Conservation (phyloP, 2,329 filamentous ascomycete genomes). For the Colletotrichum eremochloae region DNA sequence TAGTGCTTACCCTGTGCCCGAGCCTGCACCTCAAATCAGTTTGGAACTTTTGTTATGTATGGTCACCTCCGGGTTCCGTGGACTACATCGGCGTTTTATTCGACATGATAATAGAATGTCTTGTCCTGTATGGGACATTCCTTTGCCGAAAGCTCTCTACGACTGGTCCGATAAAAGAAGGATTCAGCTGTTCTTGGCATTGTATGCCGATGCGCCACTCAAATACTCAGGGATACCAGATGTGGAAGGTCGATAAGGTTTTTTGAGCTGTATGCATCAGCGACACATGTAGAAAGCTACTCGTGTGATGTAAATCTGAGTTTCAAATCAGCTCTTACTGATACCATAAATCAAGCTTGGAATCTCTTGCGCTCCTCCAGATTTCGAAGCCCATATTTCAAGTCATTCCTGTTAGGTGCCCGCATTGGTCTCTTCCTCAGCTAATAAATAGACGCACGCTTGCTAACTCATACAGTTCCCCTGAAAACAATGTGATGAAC, state of each 20-base stretch:
- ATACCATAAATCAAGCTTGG: not conserved
- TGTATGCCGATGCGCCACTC: not conserved
- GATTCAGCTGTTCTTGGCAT: not conserved
- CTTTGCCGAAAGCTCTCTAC: not conserved
- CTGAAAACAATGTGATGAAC: too few species aligned
- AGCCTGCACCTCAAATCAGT: not conserved
- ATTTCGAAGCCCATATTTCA: too few species aligned
- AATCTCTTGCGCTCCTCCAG: not conserved
- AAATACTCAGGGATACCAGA: not conserved
- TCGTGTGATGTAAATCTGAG: not conserved
- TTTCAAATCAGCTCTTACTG: not conserved
- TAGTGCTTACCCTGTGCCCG: not conserved
- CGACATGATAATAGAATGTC: not conserved
- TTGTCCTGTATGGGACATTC: not conserved
- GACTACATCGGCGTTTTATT: not conserved
- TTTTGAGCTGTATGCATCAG: not conserved
- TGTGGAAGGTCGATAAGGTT: slow-evolving; percentile 12
- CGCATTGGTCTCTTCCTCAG: too few species aligned
- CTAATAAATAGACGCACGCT: too few species aligned
- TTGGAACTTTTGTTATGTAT: slow-evolving; percentile 6
- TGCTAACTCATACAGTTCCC: too few species aligned
- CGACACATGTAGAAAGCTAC: not conserved
- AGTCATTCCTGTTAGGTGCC: too few species aligned
- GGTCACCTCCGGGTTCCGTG: not conserved
- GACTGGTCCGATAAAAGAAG: not conserved